phyloP scores from a whole-genome alignment of 1,284 basidiomycete species.

The Naganishia albida region DNA sequence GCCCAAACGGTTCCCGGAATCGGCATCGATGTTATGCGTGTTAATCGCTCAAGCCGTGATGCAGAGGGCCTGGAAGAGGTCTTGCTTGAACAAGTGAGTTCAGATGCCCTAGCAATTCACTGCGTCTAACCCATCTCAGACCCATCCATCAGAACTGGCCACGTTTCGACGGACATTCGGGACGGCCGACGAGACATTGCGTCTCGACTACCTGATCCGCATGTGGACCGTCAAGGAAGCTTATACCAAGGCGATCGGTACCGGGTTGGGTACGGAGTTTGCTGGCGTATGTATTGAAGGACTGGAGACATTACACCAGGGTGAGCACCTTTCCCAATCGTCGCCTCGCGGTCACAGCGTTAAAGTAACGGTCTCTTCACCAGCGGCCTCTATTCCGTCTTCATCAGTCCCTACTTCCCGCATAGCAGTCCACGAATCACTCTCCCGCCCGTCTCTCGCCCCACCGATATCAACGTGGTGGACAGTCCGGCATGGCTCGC shows the following conservation, averaged over 20 bases:
- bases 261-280: conserved; percentile 78
- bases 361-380: too few species aligned
- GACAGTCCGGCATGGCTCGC: neutral
- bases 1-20: conserved; percentile 57
- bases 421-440: neutral
- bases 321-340: too few species aligned
- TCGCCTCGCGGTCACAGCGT: too few species aligned
- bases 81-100: conserved; percentile 65
- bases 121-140: conserved; percentile 18
- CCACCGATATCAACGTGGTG: neutral
- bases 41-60: conserved; percentile 53
- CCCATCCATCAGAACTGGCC: conserved; percentile 22
- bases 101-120: conserved; percentile 13
- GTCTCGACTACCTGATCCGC: conserved; percentile 65
- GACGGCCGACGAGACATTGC: conserved; percentile 46
- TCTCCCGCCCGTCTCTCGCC: neutral
- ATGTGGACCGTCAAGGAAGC: conserved; percentile 86
- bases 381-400: too few species aligned
- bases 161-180: conserved; percentile 32
- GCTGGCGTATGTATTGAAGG: neutral
- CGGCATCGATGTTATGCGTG: conserved; percentile 77
- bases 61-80: conserved; percentile 64
- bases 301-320: neutral
- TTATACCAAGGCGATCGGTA: conserved; percentile 77
- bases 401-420: neutral